Percentiles rank a stretch among this genome's conserved stretches.
Conservation (phyloP, 345 rosid genomes). For the Turritis glabra region DNA sequence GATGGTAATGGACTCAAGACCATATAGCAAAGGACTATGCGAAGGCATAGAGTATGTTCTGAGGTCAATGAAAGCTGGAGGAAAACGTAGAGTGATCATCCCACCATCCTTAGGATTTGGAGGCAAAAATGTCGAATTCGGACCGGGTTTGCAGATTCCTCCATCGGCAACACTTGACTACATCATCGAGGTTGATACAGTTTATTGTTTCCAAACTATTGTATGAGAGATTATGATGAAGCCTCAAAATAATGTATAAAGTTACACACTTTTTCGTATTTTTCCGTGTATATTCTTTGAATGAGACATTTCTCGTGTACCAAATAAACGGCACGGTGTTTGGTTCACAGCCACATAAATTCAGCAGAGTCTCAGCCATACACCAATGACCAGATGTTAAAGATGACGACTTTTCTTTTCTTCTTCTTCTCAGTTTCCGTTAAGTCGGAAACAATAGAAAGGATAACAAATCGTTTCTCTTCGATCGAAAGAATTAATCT, state of each 20-base stretch:
- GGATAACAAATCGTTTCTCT: constrained; percentile 33
- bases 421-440: background rate
- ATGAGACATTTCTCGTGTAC: constrained; percentile 4
- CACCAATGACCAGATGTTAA: constrained; percentile 2
- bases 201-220: constrained; percentile 55
- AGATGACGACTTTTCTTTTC: background rate
- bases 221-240: constrained; percentile 9
- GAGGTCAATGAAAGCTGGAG: constrained; percentile 84
- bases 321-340: constrained; percentile 34
- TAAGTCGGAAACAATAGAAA: background rate
- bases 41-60: constrained; percentile 75
- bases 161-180: constrained; percentile 69
- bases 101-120: constrained; percentile 80
- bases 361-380: constrained; percentile 10
- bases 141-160: constrained; percentile 57
- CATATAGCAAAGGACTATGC: constrained; percentile 80
- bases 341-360: constrained; percentile 27
- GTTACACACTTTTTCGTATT: background rate
- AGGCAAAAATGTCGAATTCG: constrained; percentile 65
- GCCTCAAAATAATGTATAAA: background rate
- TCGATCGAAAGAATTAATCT: background rate
- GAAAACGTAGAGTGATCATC: constrained; percentile 74
- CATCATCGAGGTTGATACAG: constrained; percentile 66
- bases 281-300: background rate
- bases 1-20: constrained; percentile 81